A percentile compares a stretch with the other conserved stretches of the same genome.
These are phyloP conservation scores for Lasiodiplodia gonubiensis DNA, from an alignment of 2,329 filamentous ascomycete species.

Conservation along the genomic window DNA sequence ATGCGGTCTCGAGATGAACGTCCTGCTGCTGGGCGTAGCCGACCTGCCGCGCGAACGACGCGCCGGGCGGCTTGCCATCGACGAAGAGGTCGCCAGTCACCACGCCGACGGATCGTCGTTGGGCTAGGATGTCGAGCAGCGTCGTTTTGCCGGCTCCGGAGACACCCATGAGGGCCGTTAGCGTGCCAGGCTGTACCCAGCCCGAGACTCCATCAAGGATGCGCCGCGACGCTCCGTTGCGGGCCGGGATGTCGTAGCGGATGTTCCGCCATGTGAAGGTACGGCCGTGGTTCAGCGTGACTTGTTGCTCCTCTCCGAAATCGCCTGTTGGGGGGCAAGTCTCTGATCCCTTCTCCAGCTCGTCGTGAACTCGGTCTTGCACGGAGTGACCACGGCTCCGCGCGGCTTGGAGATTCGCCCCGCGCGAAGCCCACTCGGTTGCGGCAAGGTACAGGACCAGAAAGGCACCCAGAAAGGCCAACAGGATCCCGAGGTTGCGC, in stretches of 20 bases:
- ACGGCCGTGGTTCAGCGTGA: slow-evolving; percentile 66
- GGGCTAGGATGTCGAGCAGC: slow-evolving; percentile 45
- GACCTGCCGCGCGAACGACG: slow-evolving; percentile 87
- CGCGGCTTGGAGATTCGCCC: not conserved
- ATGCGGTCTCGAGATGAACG: slow-evolving; percentile 46
- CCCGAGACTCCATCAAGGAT: slow-evolving; percentile 61
- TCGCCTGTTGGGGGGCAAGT: not conserved
- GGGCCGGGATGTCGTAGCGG: slow-evolving; percentile 64
- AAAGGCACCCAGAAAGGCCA: slow-evolving; percentile 59
- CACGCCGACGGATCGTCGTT: slow-evolving; percentile 70
- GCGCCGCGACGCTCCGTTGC: slow-evolving; percentile 57
- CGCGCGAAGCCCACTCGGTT: not conserved
- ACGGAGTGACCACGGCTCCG: not conserved
- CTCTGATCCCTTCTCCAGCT: not conserved
- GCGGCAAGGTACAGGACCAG: not conserved
- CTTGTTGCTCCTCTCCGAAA: slow-evolving; percentile 40
- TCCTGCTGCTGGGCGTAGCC: slow-evolving; percentile 88
- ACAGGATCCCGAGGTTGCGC: slow-evolving; percentile 71
- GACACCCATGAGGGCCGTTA: slow-evolving; percentile 54
- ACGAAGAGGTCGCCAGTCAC: slow-evolving; percentile 86
- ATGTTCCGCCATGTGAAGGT: slow-evolving; percentile 72
- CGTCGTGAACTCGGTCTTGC: not conserved
- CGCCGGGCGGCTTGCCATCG: slow-evolving; percentile 73
- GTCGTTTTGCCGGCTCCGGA: slow-evolving; percentile 48
- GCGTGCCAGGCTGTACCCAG: slow-evolving; percentile 61